Base-by-base conservation (phyloP, 2,329 filamentous ascomycete species). In the Exophiala phaeomuriformis region DNA sequence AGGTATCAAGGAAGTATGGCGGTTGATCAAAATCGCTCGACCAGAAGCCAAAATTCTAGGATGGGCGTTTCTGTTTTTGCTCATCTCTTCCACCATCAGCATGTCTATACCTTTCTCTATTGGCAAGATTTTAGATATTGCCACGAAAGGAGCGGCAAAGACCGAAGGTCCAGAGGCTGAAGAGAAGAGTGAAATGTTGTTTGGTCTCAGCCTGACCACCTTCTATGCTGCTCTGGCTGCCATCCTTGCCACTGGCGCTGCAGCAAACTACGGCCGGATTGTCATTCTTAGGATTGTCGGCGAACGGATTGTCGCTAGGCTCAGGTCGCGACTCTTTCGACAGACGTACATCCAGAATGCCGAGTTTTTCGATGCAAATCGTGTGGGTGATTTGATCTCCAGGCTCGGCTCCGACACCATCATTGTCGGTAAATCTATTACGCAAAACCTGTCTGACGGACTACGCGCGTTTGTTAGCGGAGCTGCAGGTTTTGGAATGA, bases 91-190 rank as follows among this genome's bases (percentile, higher is more conserved):
- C 3, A 80, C 83, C 48, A 90, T 98, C 62, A 95, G 90, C 53
- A 95, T 98, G 86, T 90, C 89, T 1, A 88, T 98, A 55, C 93
- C 93, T 1, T 95, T 96, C 67, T 95, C 90, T 0, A 95, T 98
- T 61, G 93, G 93, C 52, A 91, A 90, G 67, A 95, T 98, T 58
- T 76, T 98, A 68, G 93, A 98, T 71, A 81, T 93, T 49, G 89
- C 91, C 5, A 94, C 90, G 6, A 86, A 90, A 64, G 77, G 81
- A 39, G 75, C 81, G 5, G 75, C 77, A 19, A 59, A 63, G 37
- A 53, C 60, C n/a, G 53, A 59, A 28, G 56, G 51, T 7, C 44
- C 52, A 5, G 53, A 60, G 28, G 33, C 39, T 9, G 59, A 61
- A 36, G 83, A 86, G 49, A 85, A 82, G 19, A 76, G 77, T 27